Evolutionary conservation across 2,329 filamentous ascomycete genomes (phyloP).

Genomic region (Colletotrichum spinosum): DNA sequence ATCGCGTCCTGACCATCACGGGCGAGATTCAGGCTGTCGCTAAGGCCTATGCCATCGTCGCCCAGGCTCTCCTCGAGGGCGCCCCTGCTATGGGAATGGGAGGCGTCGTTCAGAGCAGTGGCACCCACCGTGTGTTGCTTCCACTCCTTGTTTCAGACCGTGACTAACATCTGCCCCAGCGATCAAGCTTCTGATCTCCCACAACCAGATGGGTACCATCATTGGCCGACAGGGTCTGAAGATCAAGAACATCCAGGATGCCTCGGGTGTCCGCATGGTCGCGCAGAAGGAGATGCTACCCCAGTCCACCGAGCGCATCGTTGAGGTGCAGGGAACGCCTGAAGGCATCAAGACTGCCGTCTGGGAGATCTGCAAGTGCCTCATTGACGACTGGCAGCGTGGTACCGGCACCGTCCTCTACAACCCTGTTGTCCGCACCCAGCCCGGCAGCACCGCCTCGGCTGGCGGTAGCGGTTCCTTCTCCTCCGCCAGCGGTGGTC

Average conservation of each 20-base stretch:
- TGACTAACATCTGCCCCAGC: slow-evolving; percentile 65
- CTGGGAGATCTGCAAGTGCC: slow-evolving; percentile 99
- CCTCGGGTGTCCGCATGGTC: slow-evolving; percentile 97
- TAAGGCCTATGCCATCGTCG: slow-evolving; percentile 93
- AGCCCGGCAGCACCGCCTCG: slow-evolving; percentile 66
- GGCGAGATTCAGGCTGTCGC: slow-evolving; percentile 89
- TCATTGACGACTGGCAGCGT: slow-evolving; percentile 97
- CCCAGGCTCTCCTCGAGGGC: slow-evolving; percentile 90
- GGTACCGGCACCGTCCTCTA: slow-evolving; percentile 97
- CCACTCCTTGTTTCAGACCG: neutral
- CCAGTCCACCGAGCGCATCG: slow-evolving; percentile 97
- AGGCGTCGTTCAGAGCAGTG: slow-evolving; percentile 85
- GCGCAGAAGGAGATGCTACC: slow-evolving; percentile 99
- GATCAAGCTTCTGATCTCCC: slow-evolving; percentile 96
- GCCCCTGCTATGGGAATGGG: slow-evolving; percentile 97
- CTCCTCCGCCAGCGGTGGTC: slow-evolving; percentile 50
- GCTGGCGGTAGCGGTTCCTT: slow-evolving; percentile 49
- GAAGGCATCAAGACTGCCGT: slow-evolving; percentile 95
- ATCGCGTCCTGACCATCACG: slow-evolving; percentile 95
- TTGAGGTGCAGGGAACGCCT: slow-evolving; percentile 94
- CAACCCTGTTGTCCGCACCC: slow-evolving; percentile 93
- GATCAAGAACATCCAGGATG: slow-evolving; percentile 99
- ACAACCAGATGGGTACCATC: slow-evolving; percentile 99
- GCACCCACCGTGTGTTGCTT: slow-evolving; percentile 85
- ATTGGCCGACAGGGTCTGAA: slow-evolving; percentile 96